Conservation (phyloP, 805 yeast species). For the Lachancea fermentati region DNA sequence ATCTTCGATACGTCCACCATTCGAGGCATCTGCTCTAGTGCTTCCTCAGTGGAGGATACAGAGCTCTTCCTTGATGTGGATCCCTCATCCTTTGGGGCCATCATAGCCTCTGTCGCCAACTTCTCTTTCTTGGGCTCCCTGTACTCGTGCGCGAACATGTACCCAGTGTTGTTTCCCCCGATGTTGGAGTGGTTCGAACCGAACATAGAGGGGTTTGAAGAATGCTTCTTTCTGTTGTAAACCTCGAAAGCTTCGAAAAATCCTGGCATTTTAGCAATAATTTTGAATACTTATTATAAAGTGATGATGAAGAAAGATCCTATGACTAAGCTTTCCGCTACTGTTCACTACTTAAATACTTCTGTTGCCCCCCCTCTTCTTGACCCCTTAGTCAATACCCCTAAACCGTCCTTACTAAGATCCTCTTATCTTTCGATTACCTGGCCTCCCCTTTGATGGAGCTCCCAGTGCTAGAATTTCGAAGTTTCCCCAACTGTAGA, state of each 20-base stretch:
- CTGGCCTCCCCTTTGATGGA: too few species aligned
- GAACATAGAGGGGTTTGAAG: conserved; percentile 10
- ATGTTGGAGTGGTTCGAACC: conserved; percentile 10
- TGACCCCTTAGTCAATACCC: too few species aligned
- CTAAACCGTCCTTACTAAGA: too few species aligned
- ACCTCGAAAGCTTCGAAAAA: conserved; percentile 32
- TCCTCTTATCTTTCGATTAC: too few species aligned
- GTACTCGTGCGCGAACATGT: conserved; percentile 13
- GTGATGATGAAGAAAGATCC: not conserved
- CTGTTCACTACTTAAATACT: too few species aligned
- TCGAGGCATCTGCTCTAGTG: conserved; percentile 1
- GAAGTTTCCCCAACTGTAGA: too few species aligned
- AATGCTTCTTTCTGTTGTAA: conserved; percentile 30
- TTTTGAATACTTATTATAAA: too few species aligned
- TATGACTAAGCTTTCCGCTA: too few species aligned
- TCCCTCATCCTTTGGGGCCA: not conserved
- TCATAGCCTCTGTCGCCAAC: conserved; percentile 1
- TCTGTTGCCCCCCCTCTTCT: too few species aligned
- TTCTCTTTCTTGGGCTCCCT: conserved; percentile 4
- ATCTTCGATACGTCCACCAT: conserved; percentile 15
- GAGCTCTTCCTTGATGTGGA: conserved; percentile 5
- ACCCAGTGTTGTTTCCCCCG: conserved; percentile 10
- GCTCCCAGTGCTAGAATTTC: too few species aligned
- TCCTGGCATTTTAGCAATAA: conserved; percentile 18
- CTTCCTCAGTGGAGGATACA: conserved; percentile 3